These are phyloP conservation scores for Penicillium sp. DNA, from an alignment of 2,329 filamentous ascomycete species.

Conservation along the genomic window DNA sequence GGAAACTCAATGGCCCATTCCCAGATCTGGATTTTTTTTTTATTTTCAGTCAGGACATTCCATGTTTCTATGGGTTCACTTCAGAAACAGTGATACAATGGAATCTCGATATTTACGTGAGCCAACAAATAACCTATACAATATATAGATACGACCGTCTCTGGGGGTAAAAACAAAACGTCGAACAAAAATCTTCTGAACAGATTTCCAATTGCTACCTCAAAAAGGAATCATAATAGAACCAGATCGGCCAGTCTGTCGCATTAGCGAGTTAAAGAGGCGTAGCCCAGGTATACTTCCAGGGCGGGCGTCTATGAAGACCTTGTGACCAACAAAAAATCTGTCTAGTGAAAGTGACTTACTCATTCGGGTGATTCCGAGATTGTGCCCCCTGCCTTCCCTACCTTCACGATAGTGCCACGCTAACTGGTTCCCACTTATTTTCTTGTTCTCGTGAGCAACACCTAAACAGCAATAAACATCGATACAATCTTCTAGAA, in stretches of 20 bases:
- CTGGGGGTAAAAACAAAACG: not conserved
- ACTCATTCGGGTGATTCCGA: conserved; percentile 3
- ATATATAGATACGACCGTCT: not conserved
- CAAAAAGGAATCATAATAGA: not conserved
- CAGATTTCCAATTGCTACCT: not conserved
- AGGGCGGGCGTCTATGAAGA: not conserved
- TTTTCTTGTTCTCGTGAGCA: conserved; percentile 3
- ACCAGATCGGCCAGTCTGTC: not conserved
- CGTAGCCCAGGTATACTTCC: not conserved
- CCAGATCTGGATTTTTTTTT: not conserved
- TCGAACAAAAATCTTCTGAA: not conserved
- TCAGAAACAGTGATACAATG: not conserved
- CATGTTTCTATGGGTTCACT: not conserved
- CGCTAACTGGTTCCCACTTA: not conserved
- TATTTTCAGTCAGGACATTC: not conserved
- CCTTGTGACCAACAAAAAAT: conserved; percentile 3
- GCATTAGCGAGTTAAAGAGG: not conserved
- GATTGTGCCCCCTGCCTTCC: not conserved
- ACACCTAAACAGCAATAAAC: conserved; percentile 6
- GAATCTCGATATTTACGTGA: not conserved
- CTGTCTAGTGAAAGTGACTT: not conserved
- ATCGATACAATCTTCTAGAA: conserved; percentile 6
- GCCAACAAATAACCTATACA: not conserved
- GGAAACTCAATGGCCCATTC: conserved; percentile 12
- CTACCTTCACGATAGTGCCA: not conserved